Evolutionary conservation across 768 basidiomycete genomes (phyloP).

Genomic region (Trametes coccinea): DNA sequence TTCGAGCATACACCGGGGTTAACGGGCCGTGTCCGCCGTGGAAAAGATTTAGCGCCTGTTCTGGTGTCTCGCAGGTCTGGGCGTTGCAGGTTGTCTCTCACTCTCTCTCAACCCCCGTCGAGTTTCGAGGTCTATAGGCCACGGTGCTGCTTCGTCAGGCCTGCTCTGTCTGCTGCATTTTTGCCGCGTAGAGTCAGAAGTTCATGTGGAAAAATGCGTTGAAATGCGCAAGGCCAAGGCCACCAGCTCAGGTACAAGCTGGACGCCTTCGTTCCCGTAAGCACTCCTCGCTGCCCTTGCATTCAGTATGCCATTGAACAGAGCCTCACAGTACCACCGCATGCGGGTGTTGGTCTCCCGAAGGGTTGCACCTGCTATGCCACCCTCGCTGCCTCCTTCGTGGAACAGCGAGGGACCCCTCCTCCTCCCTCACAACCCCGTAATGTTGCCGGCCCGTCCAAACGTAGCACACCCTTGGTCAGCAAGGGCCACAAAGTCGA

Average conservation of each 20-base stretch:
- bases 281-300: constrained; percentile 1
- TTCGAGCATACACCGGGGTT: no score
- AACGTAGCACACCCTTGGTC: constrained; percentile 27
- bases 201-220: constrained; percentile 12
- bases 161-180: not conserved
- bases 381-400: not conserved
- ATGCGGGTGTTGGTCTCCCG: not conserved
- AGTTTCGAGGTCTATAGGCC: not conserved
- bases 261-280: not conserved
- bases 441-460: constrained; percentile 29
- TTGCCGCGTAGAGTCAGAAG: not conserved
- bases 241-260: not conserved
- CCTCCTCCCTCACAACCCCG: not conserved
- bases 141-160: not conserved
- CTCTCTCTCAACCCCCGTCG: not conserved
- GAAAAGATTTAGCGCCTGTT: not conserved
- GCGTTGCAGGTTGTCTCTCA: not conserved
- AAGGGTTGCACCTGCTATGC: constrained; percentile 23
- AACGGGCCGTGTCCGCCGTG: no score
- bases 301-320: not conserved
- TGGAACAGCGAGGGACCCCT: not conserved
- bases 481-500: constrained; percentile 28
- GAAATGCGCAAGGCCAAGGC: constrained; percentile 3
- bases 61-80: not conserved
- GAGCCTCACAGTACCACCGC: not conserved